These are phyloP conservation scores for Cyclostephanos tholiformis DNA, from an alignment of 108 stramenopile species.

Conservation along the genomic window DNA sequence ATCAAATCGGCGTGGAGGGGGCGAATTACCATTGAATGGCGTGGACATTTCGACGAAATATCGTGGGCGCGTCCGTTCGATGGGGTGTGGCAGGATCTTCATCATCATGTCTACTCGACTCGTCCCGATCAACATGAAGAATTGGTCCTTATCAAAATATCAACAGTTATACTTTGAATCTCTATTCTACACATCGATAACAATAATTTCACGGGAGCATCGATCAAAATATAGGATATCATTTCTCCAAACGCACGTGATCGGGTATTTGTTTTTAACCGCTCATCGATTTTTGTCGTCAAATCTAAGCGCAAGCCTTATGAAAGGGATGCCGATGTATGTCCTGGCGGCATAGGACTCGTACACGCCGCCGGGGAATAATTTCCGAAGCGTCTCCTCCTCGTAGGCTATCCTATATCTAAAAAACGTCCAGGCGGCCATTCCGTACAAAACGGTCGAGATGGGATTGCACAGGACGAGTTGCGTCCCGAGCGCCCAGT, in stretches of 20 bases:
- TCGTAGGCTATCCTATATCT: slow-evolving; percentile 88
- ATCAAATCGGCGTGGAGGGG: no score
- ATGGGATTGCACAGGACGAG: slow-evolving; percentile 83
- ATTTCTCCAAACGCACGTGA: neutral
- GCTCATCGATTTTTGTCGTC: neutral
- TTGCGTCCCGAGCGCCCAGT: slow-evolving; percentile 93
- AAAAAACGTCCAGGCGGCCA: slow-evolving; percentile 89
- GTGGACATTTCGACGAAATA: no score
- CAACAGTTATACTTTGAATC: no score
- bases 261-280: neutral
- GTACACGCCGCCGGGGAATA: slow-evolving; percentile 85
- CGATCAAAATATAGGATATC: neutral
- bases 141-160: no score
- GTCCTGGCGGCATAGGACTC: slow-evolving; percentile 68
- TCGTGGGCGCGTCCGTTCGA: no score
- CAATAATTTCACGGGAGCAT: neutral
- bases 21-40: no score
- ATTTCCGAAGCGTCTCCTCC: slow-evolving; percentile 70
- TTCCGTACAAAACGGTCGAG: slow-evolving; percentile 63
- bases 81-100: no score
- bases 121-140: no score
- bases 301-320: slow-evolving; percentile 21
- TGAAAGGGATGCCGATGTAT: slow-evolving; percentile 89
- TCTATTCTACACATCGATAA: neutral
- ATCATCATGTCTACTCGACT: no score